Conservation (phyloP, 2,329 filamentous ascomycete genomes). For the Botryotinia narcissicola region DNA sequence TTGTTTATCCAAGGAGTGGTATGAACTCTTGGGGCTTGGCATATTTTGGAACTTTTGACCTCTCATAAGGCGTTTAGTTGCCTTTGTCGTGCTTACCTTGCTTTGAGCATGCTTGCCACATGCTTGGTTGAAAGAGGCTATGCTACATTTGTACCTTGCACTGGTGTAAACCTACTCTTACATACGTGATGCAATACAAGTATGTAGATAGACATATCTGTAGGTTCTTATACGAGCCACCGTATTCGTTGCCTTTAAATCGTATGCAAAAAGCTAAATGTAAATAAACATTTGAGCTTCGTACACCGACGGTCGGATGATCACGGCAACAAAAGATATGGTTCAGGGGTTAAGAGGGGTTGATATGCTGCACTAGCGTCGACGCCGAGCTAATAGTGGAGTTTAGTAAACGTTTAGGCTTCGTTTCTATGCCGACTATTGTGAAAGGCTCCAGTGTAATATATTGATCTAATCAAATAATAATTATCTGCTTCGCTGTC, state of each 20-base stretch:
- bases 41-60: not conserved
- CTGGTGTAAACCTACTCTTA: not conserved
- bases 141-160: not conserved
- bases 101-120: not conserved
- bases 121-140: slow-evolving; percentile 1
- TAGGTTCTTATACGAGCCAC: not conserved
- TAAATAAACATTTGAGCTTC: not conserved
- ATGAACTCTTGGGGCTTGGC: not conserved
- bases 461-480: not conserved
- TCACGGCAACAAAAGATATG: slow-evolving; percentile 1
- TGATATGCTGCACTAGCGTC: not conserved
- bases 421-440: not conserved
- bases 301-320: not conserved
- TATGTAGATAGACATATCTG: not conserved
- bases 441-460: not conserved
- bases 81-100: not conserved
- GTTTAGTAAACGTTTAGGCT: not conserved
- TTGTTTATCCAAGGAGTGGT: not conserved
- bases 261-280: too few species aligned
- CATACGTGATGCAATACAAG: not conserved
- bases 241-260: not conserved
- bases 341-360: slow-evolving; percentile 10
- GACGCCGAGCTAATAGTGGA: slow-evolving; percentile 8
- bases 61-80: not conserved
- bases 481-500: not conserved